Percentiles rank a stretch among this genome's conserved stretches.
Evolutionary conservation across 2,329 filamentous ascomycete species (phyloP).

Genomic region (Alternaria triticimaculans): DNA sequence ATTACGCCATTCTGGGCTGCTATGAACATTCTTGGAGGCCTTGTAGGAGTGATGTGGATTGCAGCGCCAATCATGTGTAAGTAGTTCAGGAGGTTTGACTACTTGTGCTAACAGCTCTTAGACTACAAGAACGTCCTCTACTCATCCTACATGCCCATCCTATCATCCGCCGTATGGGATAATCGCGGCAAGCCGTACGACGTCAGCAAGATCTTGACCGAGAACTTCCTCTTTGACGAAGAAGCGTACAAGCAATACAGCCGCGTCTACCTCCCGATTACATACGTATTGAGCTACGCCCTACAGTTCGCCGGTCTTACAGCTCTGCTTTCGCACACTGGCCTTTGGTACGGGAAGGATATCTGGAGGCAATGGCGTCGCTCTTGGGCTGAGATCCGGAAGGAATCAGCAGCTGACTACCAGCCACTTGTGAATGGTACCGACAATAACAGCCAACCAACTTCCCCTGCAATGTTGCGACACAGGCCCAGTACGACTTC

Average conservation of each 20-base stretch:
- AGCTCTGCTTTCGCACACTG: constrained; percentile 79
- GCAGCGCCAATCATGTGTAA: constrained; percentile 74
- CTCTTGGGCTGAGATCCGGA: constrained; percentile 68
- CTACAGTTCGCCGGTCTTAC: constrained; percentile 85
- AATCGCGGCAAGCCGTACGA: constrained; percentile 82
- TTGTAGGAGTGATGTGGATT: constrained; percentile 86
- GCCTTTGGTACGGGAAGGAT: constrained; percentile 83
- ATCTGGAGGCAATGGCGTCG: constrained; percentile 79
- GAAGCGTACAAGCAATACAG: constrained; percentile 82
- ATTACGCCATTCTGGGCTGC: constrained; percentile 87
- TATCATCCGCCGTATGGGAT: constrained; percentile 85
- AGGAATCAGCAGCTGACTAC: constrained; percentile 37
- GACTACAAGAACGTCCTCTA: constrained; percentile 80
- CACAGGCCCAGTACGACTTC: constrained; percentile 40
- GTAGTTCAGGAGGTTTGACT: constrained; percentile 11
- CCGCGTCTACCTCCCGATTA: constrained; percentile 83
- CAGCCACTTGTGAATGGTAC: constrained; percentile 38
- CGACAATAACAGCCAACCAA: constrained; percentile 43
- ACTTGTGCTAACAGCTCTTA: constrained; percentile 25
- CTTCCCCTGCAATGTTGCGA: constrained; percentile 27
- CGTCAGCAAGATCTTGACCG: constrained; percentile 78
- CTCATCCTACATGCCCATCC: constrained; percentile 84
- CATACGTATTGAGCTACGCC: constrained; percentile 85
- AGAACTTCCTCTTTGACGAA: constrained; percentile 78
- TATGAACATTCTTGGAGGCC: constrained; percentile 80